Evolutionary conservation across 345 rosid genomes (phyloP).

Genomic region (Raphanus raphanistrum): DNA sequence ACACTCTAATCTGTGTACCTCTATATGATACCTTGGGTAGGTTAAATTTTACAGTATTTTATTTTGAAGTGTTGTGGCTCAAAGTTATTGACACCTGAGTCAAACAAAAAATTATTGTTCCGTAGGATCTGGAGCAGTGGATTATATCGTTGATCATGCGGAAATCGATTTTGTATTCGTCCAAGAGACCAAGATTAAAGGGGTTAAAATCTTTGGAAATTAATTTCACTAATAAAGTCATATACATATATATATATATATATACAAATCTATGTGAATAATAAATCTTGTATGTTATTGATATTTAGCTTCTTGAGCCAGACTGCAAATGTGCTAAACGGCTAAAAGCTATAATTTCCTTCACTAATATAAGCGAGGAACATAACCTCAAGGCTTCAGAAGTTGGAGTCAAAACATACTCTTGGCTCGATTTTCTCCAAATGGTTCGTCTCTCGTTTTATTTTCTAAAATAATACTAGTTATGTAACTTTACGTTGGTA

Average conservation of each 20-base stretch:
- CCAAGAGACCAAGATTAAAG: conserved; percentile 74
- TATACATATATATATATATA: neutral
- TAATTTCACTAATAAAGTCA: neutral
- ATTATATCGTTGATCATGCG: conserved; percentile 81
- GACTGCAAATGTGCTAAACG: conserved; percentile 52
- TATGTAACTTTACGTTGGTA: neutral
- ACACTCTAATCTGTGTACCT: conserved; percentile 83
- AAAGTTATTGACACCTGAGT: neutral
- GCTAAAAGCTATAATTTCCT: conserved; percentile 80
- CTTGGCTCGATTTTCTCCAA: conserved; percentile 77
- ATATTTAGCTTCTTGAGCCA: conserved; percentile 62
- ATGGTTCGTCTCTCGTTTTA: conserved; percentile 51
- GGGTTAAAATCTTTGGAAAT: conserved; percentile 42
- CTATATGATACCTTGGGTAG: conserved; percentile 96
- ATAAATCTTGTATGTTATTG: neutral
- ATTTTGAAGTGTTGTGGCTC: neutral
- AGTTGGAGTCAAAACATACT: conserved; percentile 55
- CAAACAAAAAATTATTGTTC: neutral
- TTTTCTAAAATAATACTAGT: neutral
- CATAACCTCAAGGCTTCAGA: conserved; percentile 52
- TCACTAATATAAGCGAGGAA: conserved; percentile 59
- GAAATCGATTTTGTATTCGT: conserved; percentile 78
- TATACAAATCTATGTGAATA: neutral
- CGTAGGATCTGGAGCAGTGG: conserved; percentile 85
- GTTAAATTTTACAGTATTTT: neutral